phyloP scores from a whole-genome alignment of 768 basidiomycete species.

The Boletus rufocinnamomeus region DNA sequence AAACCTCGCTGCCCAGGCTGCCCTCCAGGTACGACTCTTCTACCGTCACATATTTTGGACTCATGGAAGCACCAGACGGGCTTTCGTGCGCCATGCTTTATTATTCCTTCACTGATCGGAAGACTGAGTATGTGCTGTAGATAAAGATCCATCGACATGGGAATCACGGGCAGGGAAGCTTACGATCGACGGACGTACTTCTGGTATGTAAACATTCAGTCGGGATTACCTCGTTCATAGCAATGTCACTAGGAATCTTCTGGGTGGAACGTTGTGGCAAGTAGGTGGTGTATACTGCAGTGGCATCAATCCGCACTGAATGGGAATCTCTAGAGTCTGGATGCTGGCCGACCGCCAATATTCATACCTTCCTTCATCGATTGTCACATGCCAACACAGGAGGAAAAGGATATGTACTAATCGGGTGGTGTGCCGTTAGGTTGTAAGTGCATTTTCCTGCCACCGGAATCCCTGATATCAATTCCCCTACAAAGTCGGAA shows the following conservation, averaged over 20 bases:
- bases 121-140: conserved; percentile 29
- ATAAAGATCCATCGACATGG: conserved; percentile 55
- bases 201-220: conserved; percentile 35
- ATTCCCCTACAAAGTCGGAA: conserved; percentile 41
- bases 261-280: conserved; percentile 51
- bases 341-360: conserved; percentile 51
- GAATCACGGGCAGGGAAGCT: conserved; percentile 48
- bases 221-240: not conserved
- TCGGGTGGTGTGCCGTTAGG: conserved; percentile 45
- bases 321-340: conserved; percentile 35
- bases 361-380: conserved; percentile 46
- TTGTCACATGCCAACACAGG: conserved; percentile 46
- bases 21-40: conserved; percentile 42
- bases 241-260: conserved; percentile 36
- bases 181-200: conserved; percentile 57
- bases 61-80: conserved; percentile 12
- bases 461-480: not conserved
- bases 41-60: not conserved
- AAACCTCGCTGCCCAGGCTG: conserved; percentile 50
- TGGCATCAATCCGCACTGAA: not conserved
- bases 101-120: not conserved
- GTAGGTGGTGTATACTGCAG: conserved; percentile 2
- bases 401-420: conserved; percentile 48
- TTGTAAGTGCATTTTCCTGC: conserved; percentile 38
- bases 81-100: conserved; percentile 16